Evolutionary conservation across 1,284 basidiomycete species (phyloP), one percentile per base, ranked within the genome.

Genomic region (Coniferiporia sulphurascens): DNA sequence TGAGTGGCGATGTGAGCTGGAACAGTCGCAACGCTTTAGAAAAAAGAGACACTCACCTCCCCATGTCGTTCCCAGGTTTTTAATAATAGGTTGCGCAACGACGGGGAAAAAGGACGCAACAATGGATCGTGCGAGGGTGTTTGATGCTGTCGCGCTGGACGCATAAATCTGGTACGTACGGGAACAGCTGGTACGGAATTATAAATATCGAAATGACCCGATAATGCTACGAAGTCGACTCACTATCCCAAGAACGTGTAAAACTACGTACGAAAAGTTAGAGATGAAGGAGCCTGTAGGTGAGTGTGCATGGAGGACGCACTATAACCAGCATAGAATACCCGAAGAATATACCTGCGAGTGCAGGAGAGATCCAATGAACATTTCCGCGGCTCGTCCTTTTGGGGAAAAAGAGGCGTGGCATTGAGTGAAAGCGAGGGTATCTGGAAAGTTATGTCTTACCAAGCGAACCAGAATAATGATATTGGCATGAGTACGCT

Each of bases 401-500:
- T 55, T 3, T 5, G 27, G 27, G 2, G 32, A 44, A 3, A 27
- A 35, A 0, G 6, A 43, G 6, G 19, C 19, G 32, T 22, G 34
- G 17, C 48, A 5, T 21, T 21, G 22, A 38, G 45, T 9, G n/a
- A 22, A n/a, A 3, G 1, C 13, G 27, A 27, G 27, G 27, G 6
- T 32, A 45, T 27, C 27, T 7, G 12, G 10, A 12, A 6, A 49
- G 12, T 27, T 44, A 5, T 17, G 7, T 61, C 67, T 4, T 32
- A 70, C 70, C 70, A 71, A 50, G 68, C 70, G 35, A 71, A 68
- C 70, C 70, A 71, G 53, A 71, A 69, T 9, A 69, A 56, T 1
- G 70, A 70, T 4, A 67, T 56, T 4, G 69, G 69, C 35, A 69
- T 56, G 35, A 66, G 52, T 1, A 55, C 32, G 27, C 56, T 62